Conservation (phyloP, 2,329 filamentous ascomycete genomes). For the Fusarium protoensiforme region DNA sequence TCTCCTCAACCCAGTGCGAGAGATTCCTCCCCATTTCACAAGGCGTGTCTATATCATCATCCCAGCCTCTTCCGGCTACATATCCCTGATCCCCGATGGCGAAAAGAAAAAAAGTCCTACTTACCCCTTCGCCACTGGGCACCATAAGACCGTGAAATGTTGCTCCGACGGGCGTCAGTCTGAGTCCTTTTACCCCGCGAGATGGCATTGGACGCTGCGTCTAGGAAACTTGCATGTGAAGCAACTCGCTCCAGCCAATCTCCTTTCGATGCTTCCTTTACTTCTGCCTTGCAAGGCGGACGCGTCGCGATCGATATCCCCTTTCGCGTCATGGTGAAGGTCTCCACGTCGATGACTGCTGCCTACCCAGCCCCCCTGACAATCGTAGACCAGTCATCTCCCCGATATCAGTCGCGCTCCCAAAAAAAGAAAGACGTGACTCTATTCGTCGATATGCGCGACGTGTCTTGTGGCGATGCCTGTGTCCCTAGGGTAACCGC, state of each 20-base stretch:
- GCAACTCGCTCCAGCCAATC: slow-evolving; percentile 1
- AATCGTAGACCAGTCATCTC: neutral
- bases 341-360: slow-evolving; percentile 23
- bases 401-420: neutral
- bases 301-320: slow-evolving; percentile 7
- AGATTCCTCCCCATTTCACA: neutral
- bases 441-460: neutral
- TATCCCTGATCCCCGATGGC: slow-evolving; percentile 13
- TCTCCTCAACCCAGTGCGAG: slow-evolving; percentile 21
- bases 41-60: slow-evolving; percentile 32
- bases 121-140: slow-evolving; percentile 8
- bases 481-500: slow-evolving; percentile 3
- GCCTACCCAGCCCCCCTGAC: slow-evolving; percentile 27
- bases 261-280: neutral
- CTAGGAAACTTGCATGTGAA: slow-evolving; percentile 4
- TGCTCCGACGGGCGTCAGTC: slow-evolving; percentile 14
- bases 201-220: slow-evolving; percentile 8
- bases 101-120: slow-evolving; percentile 16
- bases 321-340: slow-evolving; percentile 13
- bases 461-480: slow-evolving; percentile 33
- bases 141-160: slow-evolving; percentile 24
- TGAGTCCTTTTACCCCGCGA: slow-evolving; percentile 7
- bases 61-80: slow-evolving; percentile 1
- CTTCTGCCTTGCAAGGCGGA: neutral
- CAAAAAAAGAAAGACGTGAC: neutral